phyloP scores from a whole-genome alignment of 2,329 filamentous ascomycete species.

The Fusarium sp. region DNA sequence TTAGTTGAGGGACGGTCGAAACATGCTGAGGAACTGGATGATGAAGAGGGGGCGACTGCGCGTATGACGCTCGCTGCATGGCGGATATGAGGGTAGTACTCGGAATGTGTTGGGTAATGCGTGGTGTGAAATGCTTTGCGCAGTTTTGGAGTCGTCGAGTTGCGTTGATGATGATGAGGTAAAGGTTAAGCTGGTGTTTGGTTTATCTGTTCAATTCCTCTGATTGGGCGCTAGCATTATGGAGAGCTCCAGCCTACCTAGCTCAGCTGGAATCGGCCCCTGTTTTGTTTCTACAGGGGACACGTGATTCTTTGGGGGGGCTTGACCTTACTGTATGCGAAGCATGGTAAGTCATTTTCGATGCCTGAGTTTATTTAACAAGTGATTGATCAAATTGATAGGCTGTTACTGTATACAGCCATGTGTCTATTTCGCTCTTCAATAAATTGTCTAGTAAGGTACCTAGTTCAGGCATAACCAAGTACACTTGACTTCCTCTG shows the following conservation, averaged over 20 bases:
- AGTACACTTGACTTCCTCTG: neutral
- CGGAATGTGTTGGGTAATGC: neutral
- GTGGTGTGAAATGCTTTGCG: neutral
- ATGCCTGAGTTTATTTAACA: no score
- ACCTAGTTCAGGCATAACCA: neutral
- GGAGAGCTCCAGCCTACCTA: slow-evolving; percentile 25
- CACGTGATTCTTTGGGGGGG: slow-evolving; percentile 43
- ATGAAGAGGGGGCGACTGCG: slow-evolving; percentile 92
- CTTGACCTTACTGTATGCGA: slow-evolving; percentile 12
- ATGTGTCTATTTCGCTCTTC: neutral
- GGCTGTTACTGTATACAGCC: neutral
- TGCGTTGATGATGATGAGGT: slow-evolving; percentile 34
- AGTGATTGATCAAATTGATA: neutral
- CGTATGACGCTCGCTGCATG: slow-evolving; percentile 90
- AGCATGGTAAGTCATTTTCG: neutral
- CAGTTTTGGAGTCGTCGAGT: neutral
- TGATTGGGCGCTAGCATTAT: slow-evolving; percentile 49
- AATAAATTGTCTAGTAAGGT: neutral
- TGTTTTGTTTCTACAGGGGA: slow-evolving; percentile 1
- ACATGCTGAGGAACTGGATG: slow-evolving; percentile 98
- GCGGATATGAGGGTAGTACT: slow-evolving; percentile 48
- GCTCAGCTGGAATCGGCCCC: slow-evolving; percentile 22
- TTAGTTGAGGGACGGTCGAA: slow-evolving; percentile 95
- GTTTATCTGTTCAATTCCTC: slow-evolving; percentile 53
- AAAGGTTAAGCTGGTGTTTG: slow-evolving; percentile 44